Conservation (phyloP, 1,284 basidiomycete species). For the Sutorius eximius region DNA sequence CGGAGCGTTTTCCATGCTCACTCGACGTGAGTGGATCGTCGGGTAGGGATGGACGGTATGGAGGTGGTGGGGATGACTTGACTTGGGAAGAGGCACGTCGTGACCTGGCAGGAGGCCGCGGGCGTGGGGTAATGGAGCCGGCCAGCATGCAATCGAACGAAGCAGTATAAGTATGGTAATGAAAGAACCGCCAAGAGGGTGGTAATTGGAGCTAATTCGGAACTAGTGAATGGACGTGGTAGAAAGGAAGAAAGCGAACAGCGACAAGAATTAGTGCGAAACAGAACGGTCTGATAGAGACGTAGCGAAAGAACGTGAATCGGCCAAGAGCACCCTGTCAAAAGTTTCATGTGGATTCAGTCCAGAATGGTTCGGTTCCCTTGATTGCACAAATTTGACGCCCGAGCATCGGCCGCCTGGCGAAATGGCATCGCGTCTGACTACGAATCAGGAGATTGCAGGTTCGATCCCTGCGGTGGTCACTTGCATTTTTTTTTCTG, state of each 20-base stretch:
- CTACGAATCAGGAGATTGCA: conserved; percentile 74
- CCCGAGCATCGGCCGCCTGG: conserved; percentile 48
- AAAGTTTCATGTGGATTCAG: conserved; percentile 24
- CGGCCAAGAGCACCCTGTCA: background rate
- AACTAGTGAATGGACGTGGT: background rate
- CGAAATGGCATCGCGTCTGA: conserved; percentile 70
- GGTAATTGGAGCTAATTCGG: conserved; percentile 1
- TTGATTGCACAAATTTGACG: background rate
- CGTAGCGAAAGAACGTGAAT: background rate
- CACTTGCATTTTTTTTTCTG: background rate
- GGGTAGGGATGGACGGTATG: conserved; percentile 42
- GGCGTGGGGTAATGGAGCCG: conserved; percentile 47
- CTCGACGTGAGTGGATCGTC: conserved; percentile 13
- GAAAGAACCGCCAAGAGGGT: background rate
- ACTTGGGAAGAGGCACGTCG: conserved; percentile 45
- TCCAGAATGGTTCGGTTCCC: background rate
- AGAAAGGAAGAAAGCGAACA: conserved; percentile 8
- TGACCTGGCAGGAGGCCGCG: conserved; percentile 59
- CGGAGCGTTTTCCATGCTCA: conserved; percentile 13
- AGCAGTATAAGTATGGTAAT: conserved; percentile 9
- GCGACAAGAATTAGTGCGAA: conserved; percentile 11
- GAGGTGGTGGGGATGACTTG: conserved; percentile 53
- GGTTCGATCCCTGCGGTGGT: conserved; percentile 48
- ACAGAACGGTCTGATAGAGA: conserved; percentile 17
- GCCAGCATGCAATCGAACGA: conserved; percentile 44